Evolutionary conservation across 164 flowering plant species (phyloP).

Genomic region (Berberis thunbergii): DNA sequence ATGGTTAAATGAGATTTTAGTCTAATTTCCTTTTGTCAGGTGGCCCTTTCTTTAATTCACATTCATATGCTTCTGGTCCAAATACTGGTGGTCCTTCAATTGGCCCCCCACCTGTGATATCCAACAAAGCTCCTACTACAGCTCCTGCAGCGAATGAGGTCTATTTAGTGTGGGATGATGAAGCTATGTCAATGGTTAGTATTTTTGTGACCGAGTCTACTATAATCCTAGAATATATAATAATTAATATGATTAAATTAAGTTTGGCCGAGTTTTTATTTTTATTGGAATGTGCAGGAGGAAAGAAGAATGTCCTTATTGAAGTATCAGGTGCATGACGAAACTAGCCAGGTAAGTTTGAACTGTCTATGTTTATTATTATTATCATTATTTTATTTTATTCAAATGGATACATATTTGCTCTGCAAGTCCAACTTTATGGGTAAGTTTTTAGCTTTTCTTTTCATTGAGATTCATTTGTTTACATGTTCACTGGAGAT

Average conservation of each 20-base stretch:
- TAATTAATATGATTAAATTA: no score
- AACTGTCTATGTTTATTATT: slow-evolving; percentile 21
- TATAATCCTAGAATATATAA: no score
- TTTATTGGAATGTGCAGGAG: slow-evolving; percentile 46
- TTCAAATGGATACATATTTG: slow-evolving; percentile 23
- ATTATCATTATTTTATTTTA: not conserved
- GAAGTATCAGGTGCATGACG: slow-evolving; percentile 99
- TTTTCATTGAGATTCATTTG: slow-evolving; percentile 28
- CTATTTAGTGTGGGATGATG: slow-evolving; percentile 98
- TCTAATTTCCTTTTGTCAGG: slow-evolving; percentile 19
- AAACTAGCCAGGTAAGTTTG: slow-evolving; percentile 99
- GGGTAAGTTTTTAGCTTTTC: slow-evolving; percentile 28
- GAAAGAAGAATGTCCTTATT: slow-evolving; percentile 89
- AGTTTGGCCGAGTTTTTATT: not conserved
- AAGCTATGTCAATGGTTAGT: slow-evolving; percentile 98
- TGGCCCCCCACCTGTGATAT: slow-evolving; percentile 92
- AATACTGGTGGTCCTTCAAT: slow-evolving; percentile 94
- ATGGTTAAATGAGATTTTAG: not conserved
- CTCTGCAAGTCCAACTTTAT: slow-evolving; percentile 35
- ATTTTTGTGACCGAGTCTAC: no score
- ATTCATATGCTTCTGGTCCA: slow-evolving; percentile 95
- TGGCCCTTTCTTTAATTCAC: slow-evolving; percentile 40
- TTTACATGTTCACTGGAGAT: slow-evolving; percentile 25
- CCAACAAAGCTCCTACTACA: slow-evolving; percentile 70
- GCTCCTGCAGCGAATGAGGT: slow-evolving; percentile 78